Base-by-base conservation (phyloP, 1,284 basidiomycete species). In the Puccinia triticina region DNA sequence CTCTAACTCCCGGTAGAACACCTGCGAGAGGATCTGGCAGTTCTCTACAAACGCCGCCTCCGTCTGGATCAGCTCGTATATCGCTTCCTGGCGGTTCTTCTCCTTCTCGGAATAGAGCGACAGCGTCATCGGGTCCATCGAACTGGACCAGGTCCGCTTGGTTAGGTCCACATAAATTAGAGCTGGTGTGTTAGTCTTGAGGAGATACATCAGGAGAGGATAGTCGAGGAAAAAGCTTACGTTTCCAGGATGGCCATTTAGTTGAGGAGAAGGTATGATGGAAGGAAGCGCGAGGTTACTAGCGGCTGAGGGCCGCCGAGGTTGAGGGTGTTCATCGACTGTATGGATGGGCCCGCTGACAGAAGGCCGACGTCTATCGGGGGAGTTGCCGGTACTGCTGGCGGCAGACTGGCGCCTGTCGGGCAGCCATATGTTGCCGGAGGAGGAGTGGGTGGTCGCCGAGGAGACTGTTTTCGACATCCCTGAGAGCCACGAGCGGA, bases 71-170 rank as follows among this genome's bases (percentile, higher is more conserved):
- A 82, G 26, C 59, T 82, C 79, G 37, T 64, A 75, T 11, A 82
- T 82, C 10, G 79, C 72, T 50, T 82, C 79, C 72, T 82, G 79
- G 18, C 79, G 37, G 40, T 82, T 82, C 61, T 53, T 82, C 40
- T 82, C 79, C 23, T 48, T 55, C 29, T 74, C 71, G 14, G 79
- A 37, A 29, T 50, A 61, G 10, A 12, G 43, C 46, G 69, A 64
- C 7, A 75, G 18, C 10, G 69, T 82, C 2, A 10, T 32, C 26
- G 37, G 23, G 53, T 67, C 72, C 37, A 82, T 67, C 26, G 75
- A 37, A 75, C 71, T 66, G 10, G 72, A 74, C 79, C 79, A 82
- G 40, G 79, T 72, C 43, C 46, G 16, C 50, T 76, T 10, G 61
- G n/a, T n/a, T n/a, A n/a, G 37, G 5, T 43, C 29, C 14, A 61